Conservation (phyloP, 768 basidiomycete genomes). For the Hypholoma sublateritium region DNA sequence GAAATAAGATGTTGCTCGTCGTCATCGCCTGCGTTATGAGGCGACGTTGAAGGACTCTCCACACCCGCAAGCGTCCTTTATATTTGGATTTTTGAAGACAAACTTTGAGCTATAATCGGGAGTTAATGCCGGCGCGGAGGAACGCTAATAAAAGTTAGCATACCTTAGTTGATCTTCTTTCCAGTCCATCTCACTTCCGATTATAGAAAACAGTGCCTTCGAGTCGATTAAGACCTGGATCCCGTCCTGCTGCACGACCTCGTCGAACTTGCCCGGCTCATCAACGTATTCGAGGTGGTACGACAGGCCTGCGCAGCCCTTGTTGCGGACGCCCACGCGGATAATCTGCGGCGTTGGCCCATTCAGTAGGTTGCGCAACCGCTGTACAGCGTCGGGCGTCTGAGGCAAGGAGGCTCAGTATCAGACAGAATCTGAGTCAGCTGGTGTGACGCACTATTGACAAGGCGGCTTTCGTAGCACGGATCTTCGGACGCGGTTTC, state of each 20-base stretch:
- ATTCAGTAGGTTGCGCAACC: constrained; percentile 71
- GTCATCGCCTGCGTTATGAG: constrained; percentile 28
- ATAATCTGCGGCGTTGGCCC: constrained; percentile 89
- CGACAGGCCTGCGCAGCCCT: constrained; percentile 87
- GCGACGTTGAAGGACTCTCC: constrained; percentile 86
- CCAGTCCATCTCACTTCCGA: constrained; percentile 99
- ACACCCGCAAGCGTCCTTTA: constrained; percentile 93
- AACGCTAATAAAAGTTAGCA: constrained; percentile 25
- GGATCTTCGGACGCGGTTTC: constrained; percentile 63
- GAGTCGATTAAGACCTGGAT: constrained; percentile 93
- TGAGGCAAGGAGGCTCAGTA: constrained; percentile 28
- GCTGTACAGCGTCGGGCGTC: constrained; percentile 78
- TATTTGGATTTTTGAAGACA: constrained; percentile 87
- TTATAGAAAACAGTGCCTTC: constrained; percentile 96
- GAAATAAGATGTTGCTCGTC: constrained; percentile 7
- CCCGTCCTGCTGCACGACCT: constrained; percentile 94
- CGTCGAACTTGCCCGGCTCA: constrained; percentile 87
- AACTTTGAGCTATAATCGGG: constrained; percentile 63
- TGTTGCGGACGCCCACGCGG: constrained; percentile 93
- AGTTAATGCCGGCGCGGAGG: not conserved
- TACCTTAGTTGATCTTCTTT: constrained; percentile 88
- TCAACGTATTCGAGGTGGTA: constrained; percentile 97
- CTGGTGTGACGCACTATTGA: constrained; percentile 54
- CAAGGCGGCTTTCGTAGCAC: constrained; percentile 76
- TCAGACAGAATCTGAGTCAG: not conserved